A percentile compares a stretch with the other conserved stretches of the same genome.
Evolutionary conservation across 139 green algal genomes (phyloP).

Genomic region (Coccomyxa sp.): DNA sequence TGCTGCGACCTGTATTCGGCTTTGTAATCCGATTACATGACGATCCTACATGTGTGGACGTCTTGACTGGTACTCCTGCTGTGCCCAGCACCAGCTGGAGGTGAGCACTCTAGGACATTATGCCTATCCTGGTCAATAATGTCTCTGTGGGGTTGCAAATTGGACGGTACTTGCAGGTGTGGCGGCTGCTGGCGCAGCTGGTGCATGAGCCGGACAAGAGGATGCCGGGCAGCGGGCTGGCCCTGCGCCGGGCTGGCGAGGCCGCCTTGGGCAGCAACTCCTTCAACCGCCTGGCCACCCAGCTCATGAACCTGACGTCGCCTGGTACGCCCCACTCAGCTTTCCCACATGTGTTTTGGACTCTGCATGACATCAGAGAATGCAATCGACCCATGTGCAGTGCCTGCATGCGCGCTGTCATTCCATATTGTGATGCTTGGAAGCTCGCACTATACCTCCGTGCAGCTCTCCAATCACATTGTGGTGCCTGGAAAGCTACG

Average conservation of each 20-base stretch:
- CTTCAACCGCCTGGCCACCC: background rate
- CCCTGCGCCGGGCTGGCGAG: background rate
- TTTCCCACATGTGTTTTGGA: too few relatives aligned
- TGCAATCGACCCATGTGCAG: too few relatives aligned
- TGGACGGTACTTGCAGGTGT: background rate
- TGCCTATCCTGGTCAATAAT: too few relatives aligned
- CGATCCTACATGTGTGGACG: background rate
- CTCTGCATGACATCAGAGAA: too few relatives aligned
- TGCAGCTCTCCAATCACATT: too few relatives aligned
- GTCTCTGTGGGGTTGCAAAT: too few relatives aligned
- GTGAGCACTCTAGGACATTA: background rate
- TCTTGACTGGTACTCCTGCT: background rate
- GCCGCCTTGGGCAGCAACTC: background rate
- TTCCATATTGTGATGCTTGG: too few relatives aligned
- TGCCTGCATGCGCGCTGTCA: too few relatives aligned
- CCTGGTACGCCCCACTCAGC: background rate
- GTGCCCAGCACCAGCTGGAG: background rate
- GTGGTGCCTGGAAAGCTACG: too few relatives aligned
- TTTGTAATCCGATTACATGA: too few relatives aligned
- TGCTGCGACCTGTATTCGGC: too few relatives aligned
- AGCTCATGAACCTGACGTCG: background rate
- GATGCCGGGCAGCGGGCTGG: background rate
- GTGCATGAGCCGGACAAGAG: background rate
- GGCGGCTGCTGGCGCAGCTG: background rate
- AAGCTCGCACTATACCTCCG: too few relatives aligned